phyloP scores from a whole-genome alignment of 306 rosid genomes.

The Glycine latifolia region DNA sequence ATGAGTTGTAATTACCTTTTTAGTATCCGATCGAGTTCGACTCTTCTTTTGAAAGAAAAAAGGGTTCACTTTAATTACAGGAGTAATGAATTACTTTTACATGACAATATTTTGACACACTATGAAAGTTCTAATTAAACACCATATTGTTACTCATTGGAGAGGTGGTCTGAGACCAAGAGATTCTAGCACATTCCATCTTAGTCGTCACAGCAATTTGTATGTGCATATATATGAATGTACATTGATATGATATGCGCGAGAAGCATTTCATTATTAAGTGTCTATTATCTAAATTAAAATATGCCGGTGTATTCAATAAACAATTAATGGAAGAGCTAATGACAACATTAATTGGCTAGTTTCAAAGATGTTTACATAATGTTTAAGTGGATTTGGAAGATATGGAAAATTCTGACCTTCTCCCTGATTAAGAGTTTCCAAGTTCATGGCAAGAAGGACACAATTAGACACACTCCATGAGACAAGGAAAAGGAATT shows the following conservation, averaged over 20 bases:
- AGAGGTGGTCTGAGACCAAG: neutral
- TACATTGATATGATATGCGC: neutral
- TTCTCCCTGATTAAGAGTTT: conserved; percentile 2
- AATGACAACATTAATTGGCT: neutral
- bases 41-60: too few species aligned
- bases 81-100: too few species aligned
- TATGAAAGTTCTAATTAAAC: too few species aligned
- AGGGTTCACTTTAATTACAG: too few species aligned
- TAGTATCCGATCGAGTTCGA: too few species aligned
- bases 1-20: too few species aligned
- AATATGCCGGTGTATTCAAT: neutral
- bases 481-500: conserved; percentile 57
- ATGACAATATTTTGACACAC: too few species aligned
- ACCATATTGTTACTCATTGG: neutral
- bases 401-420: conserved; percentile 39
- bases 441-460: conserved; percentile 52
- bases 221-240: too few species aligned
- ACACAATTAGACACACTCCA: conserved; percentile 43
- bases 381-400: conserved; percentile 4
- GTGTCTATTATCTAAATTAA: neutral
- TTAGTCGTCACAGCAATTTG: neutral
- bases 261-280: conserved; percentile 1
- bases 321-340: neutral
- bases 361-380: neutral
- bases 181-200: neutral